Percentiles rank a stretch among this genome's conserved stretches.
phyloP scores from a whole-genome alignment of 768 basidiomycete species.

The Hirschioporus abietinus region DNA sequence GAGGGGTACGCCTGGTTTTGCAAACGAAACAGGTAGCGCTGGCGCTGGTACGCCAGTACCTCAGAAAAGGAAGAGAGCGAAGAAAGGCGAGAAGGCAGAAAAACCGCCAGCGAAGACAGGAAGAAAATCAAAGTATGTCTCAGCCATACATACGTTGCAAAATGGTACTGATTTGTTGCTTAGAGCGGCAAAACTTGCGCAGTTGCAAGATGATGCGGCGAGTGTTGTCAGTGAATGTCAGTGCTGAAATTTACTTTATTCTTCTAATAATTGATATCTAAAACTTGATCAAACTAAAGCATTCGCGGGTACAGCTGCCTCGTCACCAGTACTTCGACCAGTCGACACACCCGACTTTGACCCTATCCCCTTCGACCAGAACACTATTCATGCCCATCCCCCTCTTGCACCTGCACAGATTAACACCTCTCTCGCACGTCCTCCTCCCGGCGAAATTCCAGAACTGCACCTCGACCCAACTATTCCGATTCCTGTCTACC shows the following conservation, averaged over 20 bases:
- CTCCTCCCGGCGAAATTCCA: conserved; percentile 25
- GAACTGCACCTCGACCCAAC: conserved; percentile 48
- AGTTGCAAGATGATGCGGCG: conserved; percentile 36
- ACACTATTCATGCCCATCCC: conserved; percentile 25
- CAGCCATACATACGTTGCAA: background rate
- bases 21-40: background rate
- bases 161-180: background rate
- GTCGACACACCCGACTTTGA: conserved; percentile 26
- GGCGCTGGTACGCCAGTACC: conserved; percentile 1
- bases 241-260: conserved; percentile 6
- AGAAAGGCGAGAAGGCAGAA: conserved; percentile 3
- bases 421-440: conserved; percentile 16
- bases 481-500: conserved; percentile 65
- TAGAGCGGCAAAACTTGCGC: conserved; percentile 1
- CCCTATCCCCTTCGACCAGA: conserved; percentile 46
- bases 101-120: background rate
- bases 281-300: conserved; percentile 27
- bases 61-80: background rate
- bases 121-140: background rate
- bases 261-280: conserved; percentile 12
- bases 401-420: conserved; percentile 18
- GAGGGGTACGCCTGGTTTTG: background rate
- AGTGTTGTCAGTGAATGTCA: conserved; percentile 59
- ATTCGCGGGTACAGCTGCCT: conserved; percentile 66
- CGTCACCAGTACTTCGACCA: conserved; percentile 56